Conservation (phyloP, 305 asterid genomes). For the Solanum hybrid region DNA sequence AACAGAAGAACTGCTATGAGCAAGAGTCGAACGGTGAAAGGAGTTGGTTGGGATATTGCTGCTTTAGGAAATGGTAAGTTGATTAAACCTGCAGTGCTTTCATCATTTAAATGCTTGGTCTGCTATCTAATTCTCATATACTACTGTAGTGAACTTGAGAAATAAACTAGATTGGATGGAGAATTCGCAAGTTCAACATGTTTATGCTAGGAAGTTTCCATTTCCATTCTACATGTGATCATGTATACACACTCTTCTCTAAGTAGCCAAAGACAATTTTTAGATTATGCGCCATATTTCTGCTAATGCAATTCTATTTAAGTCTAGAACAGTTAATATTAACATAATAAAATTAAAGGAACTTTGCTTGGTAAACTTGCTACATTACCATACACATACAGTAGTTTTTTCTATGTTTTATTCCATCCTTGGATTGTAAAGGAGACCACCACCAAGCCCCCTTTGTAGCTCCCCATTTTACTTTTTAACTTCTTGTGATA, state of each 20-base stretch:
- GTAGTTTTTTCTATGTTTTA: not conserved
- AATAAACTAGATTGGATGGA: not conserved
- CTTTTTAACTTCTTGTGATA: not conserved
- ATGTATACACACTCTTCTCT: not conserved
- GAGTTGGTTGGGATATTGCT: conserved; percentile 94
- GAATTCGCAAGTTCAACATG: not conserved
- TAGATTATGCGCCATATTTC: not conserved
- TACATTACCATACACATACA: not conserved
- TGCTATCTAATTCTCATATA: not conserved
- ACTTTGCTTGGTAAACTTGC: not conserved
- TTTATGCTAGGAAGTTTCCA: not conserved
- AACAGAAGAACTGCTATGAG: conserved; percentile 98
- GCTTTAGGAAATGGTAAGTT: conserved; percentile 91
- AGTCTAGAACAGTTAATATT: not conserved
- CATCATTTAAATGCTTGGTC: not conserved
- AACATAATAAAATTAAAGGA: not conserved
- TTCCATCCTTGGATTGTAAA: not conserved
- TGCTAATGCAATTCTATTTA: not conserved
- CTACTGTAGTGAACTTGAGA: not conserved
- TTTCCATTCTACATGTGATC: not conserved
- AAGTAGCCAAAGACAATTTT: not conserved
- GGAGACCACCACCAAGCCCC: not conserved
- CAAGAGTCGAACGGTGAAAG: conserved; percentile 62
- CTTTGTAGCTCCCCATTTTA: not conserved
- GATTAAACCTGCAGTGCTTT: not conserved